Base-by-base conservation (phyloP, 345 rosid genomes). In the Eucalyptus virginea region DNA sequence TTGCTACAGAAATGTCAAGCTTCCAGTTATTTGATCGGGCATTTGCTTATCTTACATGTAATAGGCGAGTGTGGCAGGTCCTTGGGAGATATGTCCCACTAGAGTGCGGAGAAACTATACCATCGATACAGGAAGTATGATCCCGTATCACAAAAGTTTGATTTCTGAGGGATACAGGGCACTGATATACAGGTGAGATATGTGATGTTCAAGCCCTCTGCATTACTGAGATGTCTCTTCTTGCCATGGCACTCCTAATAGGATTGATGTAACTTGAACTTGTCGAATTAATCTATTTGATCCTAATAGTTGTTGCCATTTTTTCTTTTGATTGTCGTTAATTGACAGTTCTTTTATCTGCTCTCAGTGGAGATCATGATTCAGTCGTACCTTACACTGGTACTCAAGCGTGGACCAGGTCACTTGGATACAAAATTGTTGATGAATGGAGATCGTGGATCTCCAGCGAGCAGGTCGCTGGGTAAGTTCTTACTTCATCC, bases 81-180 rank as follows among this genome's bases (percentile, higher is more conserved):
- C 85, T 9, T 90, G 91, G 91, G 80, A n/a, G 51, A 72, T 88
- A 47, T 90, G 91, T 32, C 23, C 90, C 8, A 12, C 1, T 4
- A 86, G 91, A 58, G 54, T 88, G 6, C 89, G 88, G 34, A 47
- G 9, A n/a, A 62, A 67, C 24, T 93, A 42, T 90, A 88, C 86
- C 17, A 50, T 4, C 24, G 90, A 77, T 8, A 88, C 87, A 5
- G 95, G 90, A 26, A 93, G 88, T 81, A 88, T 93, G 92, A 81
- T 93, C 30, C 93, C 92, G 49, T 92, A 91, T 87, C 95, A 91
- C 88, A 87, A 54, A 56, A 90, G 81, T 80, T 89, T 92, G 11
- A 93, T 93, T 9, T 37, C 86, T 14, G 87, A 88, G 87, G 95
- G 94, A 58, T 93, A 92, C 69, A 88, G 92, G 51, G 95, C 93